Evolutionary conservation across 108 stramenopile species (phyloP).

Genomic region (Skeletonema marinoi): DNA sequence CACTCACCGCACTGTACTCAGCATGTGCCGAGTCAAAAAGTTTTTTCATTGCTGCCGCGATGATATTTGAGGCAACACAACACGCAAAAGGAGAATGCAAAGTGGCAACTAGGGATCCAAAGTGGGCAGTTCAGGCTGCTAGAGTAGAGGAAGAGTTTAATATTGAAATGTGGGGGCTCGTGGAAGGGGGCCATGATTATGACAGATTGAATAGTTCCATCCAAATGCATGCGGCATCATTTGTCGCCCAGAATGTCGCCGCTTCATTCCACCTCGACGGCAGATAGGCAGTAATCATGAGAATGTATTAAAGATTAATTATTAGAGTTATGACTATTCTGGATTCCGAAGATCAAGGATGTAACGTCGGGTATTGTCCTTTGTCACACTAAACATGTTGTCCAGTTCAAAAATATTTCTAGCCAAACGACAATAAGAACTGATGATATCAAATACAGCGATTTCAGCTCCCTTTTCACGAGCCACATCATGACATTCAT

Average conservation of each 20-base stretch:
- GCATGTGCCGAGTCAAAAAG: conserved; percentile 89
- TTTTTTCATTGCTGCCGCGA: conserved; percentile 82
- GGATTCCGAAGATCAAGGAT: conserved; percentile 31
- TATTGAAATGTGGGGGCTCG: conserved; percentile 95
- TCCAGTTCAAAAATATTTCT: conserved; percentile 35
- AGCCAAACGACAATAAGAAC: conserved; percentile 28
- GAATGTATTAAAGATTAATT: background rate
- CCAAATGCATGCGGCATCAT: conserved; percentile 73
- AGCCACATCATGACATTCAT: conserved; percentile 30
- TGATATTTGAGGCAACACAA: conserved; percentile 46
- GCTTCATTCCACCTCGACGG: background rate
- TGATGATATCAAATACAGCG: conserved; percentile 35
- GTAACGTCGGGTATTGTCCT: conserved; percentile 37
- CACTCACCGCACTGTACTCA: conserved; percentile 78
- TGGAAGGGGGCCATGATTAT: conserved; percentile 98
- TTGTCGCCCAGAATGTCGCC: conserved; percentile 61
- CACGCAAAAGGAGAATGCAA: background rate
- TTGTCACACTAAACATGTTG: conserved; percentile 28
- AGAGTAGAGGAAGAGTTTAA: conserved; percentile 99
- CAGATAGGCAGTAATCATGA: background rate
- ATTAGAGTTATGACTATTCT: background rate
- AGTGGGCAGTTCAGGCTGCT: conserved; percentile 80
- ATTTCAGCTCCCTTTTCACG: conserved; percentile 28
- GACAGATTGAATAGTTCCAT: conserved; percentile 87
- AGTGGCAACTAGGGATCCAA: conserved; percentile 19